Percentiles rank a stretch among this genome's conserved stretches.
Evolutionary conservation across 306 rosid genomes (phyloP).

Genomic region (Lupinus albus): DNA sequence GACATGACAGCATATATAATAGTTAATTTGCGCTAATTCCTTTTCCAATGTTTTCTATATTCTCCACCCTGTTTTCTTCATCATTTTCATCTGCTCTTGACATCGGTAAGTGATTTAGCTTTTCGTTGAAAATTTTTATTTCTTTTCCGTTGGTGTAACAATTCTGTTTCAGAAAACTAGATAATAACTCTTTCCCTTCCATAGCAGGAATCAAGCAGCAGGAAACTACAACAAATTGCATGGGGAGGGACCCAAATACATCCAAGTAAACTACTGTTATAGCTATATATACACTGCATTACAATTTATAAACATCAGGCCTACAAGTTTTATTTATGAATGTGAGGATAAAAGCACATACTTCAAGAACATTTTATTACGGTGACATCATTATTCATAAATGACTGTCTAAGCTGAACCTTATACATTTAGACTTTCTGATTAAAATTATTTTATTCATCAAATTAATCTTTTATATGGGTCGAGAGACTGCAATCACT

Average conservation of each 20-base stretch:
- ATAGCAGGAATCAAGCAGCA: conserved; percentile 4
- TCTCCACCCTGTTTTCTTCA: background rate
- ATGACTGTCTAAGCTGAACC: background rate
- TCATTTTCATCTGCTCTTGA: background rate
- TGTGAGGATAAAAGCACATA: conserved; percentile 4
- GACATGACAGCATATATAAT: background rate
- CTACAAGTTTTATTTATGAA: conserved; percentile 8
- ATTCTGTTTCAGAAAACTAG: background rate
- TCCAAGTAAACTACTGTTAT: background rate
- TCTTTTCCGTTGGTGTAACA: conserved; percentile 8
- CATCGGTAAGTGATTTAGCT: background rate
- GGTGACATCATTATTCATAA: background rate
- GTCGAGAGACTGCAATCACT: conserved; percentile 2
- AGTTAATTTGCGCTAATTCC: background rate
- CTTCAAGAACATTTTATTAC: background rate
- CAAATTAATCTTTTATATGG: background rate
- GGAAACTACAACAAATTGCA: background rate
- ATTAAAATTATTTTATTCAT: background rate
- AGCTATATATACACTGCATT: background rate
- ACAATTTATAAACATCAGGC: background rate
- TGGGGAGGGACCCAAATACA: background rate
- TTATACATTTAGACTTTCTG: background rate
- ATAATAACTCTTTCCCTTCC: background rate
- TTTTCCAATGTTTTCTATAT: background rate
- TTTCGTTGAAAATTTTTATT: background rate